A percentile compares a stretch with the other conserved stretches of the same genome.
These are phyloP conservation scores for Rubroshorea leprosula DNA, from an alignment of 345 rosid species.

Conservation along the genomic window DNA sequence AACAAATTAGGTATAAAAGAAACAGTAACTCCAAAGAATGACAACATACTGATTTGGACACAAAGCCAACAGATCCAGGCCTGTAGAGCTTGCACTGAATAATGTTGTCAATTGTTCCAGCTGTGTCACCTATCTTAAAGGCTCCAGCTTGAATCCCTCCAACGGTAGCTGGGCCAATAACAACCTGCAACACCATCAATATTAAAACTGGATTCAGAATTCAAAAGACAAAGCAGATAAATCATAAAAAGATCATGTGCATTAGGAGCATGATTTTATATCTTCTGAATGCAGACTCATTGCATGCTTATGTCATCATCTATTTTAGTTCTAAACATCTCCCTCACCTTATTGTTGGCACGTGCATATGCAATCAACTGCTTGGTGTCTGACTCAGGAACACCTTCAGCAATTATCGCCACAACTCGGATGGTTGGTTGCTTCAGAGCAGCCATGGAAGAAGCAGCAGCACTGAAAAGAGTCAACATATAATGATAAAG, in stretches of 20 bases:
- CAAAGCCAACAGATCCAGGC: conserved; percentile 98
- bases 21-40: not conserved
- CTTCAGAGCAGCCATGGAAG: conserved; percentile 91
- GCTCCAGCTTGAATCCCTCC: conserved; percentile 99
- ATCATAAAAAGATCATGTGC: not conserved
- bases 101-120: conserved; percentile 93
- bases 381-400: conserved; percentile 93
- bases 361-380: conserved; percentile 89
- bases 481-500: conserved; percentile 8
- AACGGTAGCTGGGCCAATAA: conserved; percentile 97
- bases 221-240: not conserved
- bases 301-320: not conserved
- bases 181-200: conserved; percentile 55
- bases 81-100: conserved; percentile 89
- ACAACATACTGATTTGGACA: conserved; percentile 87
- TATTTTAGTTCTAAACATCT: conserved; percentile 9
- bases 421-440: conserved; percentile 94
- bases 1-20: not conserved
- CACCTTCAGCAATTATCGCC: conserved; percentile 98
- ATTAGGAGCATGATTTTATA: not conserved
- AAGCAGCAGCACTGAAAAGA: conserved; percentile 82
- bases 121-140: conserved; percentile 97
- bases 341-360: conserved; percentile 78
- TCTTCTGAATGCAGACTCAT: not conserved
- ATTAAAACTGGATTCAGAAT: conserved; percentile 11